Conservation (phyloP, 2,329 filamentous ascomycete genomes). For the Mariannaea elegans region DNA sequence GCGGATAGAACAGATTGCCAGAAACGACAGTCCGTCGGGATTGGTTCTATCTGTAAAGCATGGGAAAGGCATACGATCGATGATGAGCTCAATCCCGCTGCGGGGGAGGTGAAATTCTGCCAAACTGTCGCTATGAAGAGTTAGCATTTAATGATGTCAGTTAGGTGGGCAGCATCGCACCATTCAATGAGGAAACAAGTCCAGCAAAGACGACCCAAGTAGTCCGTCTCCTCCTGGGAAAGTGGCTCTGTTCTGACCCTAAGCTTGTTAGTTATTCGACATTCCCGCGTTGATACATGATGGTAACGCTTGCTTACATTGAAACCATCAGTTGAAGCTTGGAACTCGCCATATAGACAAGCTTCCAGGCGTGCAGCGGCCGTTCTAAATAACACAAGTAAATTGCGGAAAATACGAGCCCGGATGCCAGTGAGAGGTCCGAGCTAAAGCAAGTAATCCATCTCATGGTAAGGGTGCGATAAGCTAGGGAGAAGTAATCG, state of each 20-base stretch:
- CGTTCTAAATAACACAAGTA: slow-evolving; percentile 1
- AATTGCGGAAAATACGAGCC: background rate
- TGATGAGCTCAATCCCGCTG: slow-evolving; percentile 38
- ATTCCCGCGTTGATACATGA: no score
- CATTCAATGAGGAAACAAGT: background rate
- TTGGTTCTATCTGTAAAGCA: slow-evolving; percentile 27
- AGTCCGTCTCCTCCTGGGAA: background rate
- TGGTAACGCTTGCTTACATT: background rate
- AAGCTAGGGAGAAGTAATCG: slow-evolving; percentile 1
- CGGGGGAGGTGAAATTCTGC: slow-evolving; percentile 38
- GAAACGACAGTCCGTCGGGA: slow-evolving; percentile 26
- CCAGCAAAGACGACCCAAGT: background rate
- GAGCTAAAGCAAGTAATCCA: background rate
- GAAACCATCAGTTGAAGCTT: background rate
- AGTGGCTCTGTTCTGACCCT: background rate
- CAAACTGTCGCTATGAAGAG: slow-evolving; percentile 26
- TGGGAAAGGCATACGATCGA: slow-evolving; percentile 38
- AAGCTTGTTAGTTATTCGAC: background rate
- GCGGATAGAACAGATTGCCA: slow-evolving; percentile 1
- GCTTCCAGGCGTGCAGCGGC: slow-evolving; percentile 1
- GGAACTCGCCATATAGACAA: background rate
- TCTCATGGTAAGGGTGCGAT: background rate
- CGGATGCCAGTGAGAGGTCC: background rate
- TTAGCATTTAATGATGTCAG: background rate
- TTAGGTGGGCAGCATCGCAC: background rate